Percentiles rank a stretch among this genome's conserved stretches.
phyloP scores from a whole-genome alignment of 2,329 filamentous ascomycete genomes.

The Fusarium brevicatenulatum region DNA sequence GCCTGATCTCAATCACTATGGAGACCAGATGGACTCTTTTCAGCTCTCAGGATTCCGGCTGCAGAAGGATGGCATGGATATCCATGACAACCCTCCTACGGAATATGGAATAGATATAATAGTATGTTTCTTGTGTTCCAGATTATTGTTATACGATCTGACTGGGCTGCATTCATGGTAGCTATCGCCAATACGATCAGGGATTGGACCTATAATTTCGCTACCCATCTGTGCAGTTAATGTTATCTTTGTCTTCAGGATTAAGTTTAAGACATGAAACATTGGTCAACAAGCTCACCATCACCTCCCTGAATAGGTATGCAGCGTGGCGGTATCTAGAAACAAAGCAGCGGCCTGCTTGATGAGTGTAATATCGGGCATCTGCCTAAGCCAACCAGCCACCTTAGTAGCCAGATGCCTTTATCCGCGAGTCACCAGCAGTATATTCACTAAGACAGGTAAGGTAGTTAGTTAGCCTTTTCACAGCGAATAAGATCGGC shows the following conservation, averaged over 20 bases:
- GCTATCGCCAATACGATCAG: neutral
- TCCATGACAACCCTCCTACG: neutral
- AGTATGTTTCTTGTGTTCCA: neutral
- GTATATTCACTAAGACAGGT: neutral
- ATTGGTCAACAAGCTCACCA: neutral
- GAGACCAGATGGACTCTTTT: conserved; percentile 5
- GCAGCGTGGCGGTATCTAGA: neutral
- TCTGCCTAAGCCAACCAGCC: neutral
- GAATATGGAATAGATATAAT: neutral
- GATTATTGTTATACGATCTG: neutral
- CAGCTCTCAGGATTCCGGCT: neutral
- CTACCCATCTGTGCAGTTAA: neutral
- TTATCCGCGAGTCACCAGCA: neutral
- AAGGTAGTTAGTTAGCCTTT: neutral
- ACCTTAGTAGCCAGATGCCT: neutral
- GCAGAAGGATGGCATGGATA: neutral
- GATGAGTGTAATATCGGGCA: neutral
- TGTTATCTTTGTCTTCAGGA: neutral
- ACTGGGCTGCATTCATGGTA: neutral
- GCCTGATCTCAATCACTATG: conserved; percentile 32
- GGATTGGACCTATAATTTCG: conserved; percentile 1
- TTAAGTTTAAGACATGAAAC: neutral
- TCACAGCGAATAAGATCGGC: neutral
- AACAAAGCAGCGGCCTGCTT: neutral
- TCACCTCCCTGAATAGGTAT: neutral